phyloP scores from a whole-genome alignment of 2,329 filamentous ascomycete species.

The Aspergillus carbonarius region DNA sequence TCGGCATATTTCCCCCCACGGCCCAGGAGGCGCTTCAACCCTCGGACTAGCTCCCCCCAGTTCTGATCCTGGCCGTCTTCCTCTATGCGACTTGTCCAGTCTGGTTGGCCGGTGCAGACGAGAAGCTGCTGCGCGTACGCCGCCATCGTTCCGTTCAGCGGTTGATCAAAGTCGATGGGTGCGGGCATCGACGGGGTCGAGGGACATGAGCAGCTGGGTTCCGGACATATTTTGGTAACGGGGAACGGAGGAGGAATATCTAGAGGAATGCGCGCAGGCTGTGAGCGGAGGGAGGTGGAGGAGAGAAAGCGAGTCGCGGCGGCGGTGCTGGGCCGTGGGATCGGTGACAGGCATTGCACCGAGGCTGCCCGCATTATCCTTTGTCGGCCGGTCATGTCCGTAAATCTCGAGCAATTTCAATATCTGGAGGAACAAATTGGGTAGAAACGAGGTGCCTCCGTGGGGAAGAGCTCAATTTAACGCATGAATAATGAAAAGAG shows the following conservation, averaged over 20 bases:
- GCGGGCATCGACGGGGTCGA: constrained; percentile 67
- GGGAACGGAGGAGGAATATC: constrained; percentile 47
- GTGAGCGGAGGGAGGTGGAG: constrained; percentile 18
- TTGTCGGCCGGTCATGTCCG: background rate
- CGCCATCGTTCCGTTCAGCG: constrained; percentile 74
- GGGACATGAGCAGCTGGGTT: constrained; percentile 74
- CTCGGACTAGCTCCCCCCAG: constrained; percentile 55
- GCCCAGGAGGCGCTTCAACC: constrained; percentile 67
- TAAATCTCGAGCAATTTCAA: background rate
- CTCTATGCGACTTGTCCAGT: constrained; percentile 84
- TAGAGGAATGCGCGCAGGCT: constrained; percentile 28
- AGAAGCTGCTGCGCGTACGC: constrained; percentile 79
- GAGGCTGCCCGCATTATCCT: background rate
- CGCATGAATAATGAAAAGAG: background rate
- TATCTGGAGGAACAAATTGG: background rate
- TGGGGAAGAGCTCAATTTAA: background rate
- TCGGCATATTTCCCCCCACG: constrained; percentile 65
- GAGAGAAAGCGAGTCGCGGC: constrained; percentile 21
- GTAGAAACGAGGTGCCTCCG: background rate
- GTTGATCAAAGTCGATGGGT: constrained; percentile 69
- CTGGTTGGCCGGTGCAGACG: constrained; percentile 73
- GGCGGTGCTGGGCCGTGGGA: background rate
- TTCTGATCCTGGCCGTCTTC: constrained; percentile 62
- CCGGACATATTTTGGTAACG: constrained; percentile 62
- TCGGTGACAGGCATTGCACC: background rate